These are phyloP conservation scores for Aspergillaceae sp. DNA, from an alignment of 2,329 filamentous ascomycete species.

Conservation along the genomic window DNA sequence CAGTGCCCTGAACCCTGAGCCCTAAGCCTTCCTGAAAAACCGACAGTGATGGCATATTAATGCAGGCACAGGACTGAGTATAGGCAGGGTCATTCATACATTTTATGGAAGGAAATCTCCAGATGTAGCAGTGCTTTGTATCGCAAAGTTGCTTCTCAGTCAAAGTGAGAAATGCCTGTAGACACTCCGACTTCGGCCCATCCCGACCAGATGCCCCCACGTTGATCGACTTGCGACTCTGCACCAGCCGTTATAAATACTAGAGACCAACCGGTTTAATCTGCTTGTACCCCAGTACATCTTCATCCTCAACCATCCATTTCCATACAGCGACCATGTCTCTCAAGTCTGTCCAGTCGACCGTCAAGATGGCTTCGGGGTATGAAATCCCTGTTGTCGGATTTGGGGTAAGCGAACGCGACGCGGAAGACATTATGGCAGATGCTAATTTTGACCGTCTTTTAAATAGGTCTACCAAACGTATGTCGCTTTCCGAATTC, in stretches of 20 bases:
- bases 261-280: neutral
- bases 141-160: no score
- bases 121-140: no score
- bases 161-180: no score
- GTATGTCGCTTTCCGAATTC: slow-evolving; percentile 14
- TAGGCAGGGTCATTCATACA: no score
- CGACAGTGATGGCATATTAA: neutral
- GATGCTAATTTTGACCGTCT: no score
- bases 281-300: no score
- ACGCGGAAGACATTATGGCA: no score
- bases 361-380: slow-evolving; percentile 32
- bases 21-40: neutral
- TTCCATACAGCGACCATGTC: slow-evolving; percentile 12
- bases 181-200: no score
- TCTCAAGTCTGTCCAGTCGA: slow-evolving; percentile 23
- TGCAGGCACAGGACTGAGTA: neutral
- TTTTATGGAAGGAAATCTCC: neutral
- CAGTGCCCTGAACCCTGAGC: slow-evolving; percentile 4
- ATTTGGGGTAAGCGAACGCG: slow-evolving; percentile 30
- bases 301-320: neutral
- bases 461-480: slow-evolving; percentile 31
- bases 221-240: neutral
- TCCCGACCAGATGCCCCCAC: no score
- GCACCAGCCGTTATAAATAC: neutral
- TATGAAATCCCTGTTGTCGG: slow-evolving; percentile 34